Evolutionary conservation across 148 eudicot species (phyloP).

Genomic region (Rhododendron ferrugineum): DNA sequence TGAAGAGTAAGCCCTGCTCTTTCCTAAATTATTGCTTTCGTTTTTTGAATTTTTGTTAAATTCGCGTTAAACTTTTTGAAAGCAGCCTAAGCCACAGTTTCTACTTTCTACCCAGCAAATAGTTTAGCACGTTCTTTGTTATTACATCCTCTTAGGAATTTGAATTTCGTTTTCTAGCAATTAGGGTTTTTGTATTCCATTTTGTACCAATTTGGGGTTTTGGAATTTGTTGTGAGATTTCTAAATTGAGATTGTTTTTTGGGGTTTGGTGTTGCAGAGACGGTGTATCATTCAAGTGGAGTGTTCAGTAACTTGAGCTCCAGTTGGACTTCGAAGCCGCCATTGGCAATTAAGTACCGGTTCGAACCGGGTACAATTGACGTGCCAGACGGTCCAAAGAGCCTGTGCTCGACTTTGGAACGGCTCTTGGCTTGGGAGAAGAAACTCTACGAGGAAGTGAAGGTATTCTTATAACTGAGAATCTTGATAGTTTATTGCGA

Average conservation of each 20-base stretch:
- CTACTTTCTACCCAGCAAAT: background rate
- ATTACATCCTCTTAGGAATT: background rate
- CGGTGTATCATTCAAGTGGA: slow-evolving; percentile 95
- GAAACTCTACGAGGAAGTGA: slow-evolving; percentile 93
- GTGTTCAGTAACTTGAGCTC: slow-evolving; percentile 88
- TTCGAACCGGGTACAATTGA: slow-evolving; percentile 63
- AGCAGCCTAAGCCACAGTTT: background rate
- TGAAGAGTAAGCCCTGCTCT: slow-evolving; percentile 45
- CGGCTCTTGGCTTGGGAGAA: slow-evolving; percentile 98
- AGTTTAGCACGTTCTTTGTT: background rate
- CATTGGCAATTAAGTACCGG: slow-evolving; percentile 77
- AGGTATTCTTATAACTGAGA: slow-evolving; percentile 54
- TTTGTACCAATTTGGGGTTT: background rate
- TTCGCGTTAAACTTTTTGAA: background rate
- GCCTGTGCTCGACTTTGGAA: slow-evolving; percentile 87
- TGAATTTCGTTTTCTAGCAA: background rate
- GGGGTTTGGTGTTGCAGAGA: slow-evolving; percentile 48
- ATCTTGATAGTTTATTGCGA: background rate
- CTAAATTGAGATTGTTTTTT: background rate
- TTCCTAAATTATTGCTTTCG: background rate
- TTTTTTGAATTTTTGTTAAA: background rate
- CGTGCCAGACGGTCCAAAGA: slow-evolving; percentile 62
- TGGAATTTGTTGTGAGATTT: background rate
- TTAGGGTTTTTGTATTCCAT: background rate
- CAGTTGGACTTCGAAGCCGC: slow-evolving; percentile 95